Percentiles rank a stretch among this genome's conserved stretches.
These are phyloP conservation scores for Chlamydomonas urium DNA, from an alignment of 139 green algal species.

Conservation along the genomic window DNA sequence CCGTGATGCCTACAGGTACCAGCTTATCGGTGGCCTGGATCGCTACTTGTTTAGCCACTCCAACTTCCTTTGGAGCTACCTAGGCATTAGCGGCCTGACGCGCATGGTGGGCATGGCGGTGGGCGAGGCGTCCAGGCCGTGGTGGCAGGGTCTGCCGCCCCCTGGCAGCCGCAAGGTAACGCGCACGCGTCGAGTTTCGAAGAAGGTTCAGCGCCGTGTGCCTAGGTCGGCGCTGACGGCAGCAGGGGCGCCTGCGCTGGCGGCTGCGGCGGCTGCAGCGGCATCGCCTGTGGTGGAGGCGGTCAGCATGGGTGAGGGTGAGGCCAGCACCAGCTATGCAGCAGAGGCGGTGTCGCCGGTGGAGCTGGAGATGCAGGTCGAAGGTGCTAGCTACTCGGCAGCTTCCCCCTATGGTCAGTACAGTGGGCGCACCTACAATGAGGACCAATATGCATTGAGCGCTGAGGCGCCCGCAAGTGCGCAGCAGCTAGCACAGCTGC, in stretches of 20 bases:
- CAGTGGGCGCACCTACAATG: too few species aligned
- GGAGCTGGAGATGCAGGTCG: too few species aligned
- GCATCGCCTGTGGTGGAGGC: too few species aligned
- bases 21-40: slow-evolving; percentile 88
- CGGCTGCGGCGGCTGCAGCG: slow-evolving; percentile 1
- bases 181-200: slow-evolving; percentile 21
- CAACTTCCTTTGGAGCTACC: slow-evolving; percentile 73
- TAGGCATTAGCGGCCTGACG: slow-evolving; percentile 43
- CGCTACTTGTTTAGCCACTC: slow-evolving; percentile 78
- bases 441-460: too few species aligned
- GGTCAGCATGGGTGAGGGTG: too few species aligned
- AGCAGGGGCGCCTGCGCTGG: slow-evolving; percentile 26
- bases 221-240: slow-evolving; percentile 25
- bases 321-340: too few species aligned
- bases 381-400: too few species aligned
- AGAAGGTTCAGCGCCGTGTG: slow-evolving; percentile 36
- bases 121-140: slow-evolving; percentile 46
- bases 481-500: too few species aligned
- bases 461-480: too few species aligned
- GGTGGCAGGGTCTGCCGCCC: slow-evolving; percentile 49
- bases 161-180: background rate
- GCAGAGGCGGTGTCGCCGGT: too few species aligned
- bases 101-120: slow-evolving; percentile 20
- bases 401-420: too few species aligned
- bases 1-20: slow-evolving; percentile 83